Evolutionary conservation across 345 rosid species (phyloP).

Genomic region (Salix arbutifolia): DNA sequence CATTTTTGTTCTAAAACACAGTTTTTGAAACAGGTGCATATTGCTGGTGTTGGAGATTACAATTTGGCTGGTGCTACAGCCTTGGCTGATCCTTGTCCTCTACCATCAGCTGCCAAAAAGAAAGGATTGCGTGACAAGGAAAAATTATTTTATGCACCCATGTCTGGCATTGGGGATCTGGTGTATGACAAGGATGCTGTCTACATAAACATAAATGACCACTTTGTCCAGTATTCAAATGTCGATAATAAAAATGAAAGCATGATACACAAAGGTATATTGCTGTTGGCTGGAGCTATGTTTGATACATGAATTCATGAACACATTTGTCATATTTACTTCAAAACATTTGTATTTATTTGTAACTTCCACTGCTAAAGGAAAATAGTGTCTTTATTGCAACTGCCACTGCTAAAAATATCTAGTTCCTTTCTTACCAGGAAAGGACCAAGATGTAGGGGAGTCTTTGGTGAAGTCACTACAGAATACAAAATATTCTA

Average conservation of each 20-base stretch:
- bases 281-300: neutral
- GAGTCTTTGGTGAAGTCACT: constrained; percentile 76
- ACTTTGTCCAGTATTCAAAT: constrained; percentile 82
- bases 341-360: neutral
- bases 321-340: neutral
- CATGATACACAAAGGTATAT: constrained; percentile 50
- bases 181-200: constrained; percentile 96
- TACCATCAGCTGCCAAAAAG: constrained; percentile 86
- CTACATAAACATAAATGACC: constrained; percentile 87
- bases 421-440: constrained; percentile 35
- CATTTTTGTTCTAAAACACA: constrained; percentile 4
- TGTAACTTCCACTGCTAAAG: neutral
- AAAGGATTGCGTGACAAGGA: constrained; percentile 89
- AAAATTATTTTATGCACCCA: constrained; percentile 89
- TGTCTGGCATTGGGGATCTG: constrained; percentile 96
- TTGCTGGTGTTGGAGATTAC: constrained; percentile 97
- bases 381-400: neutral
- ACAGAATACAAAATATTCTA: constrained; percentile 72
- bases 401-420: neutral
- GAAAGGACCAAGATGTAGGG: constrained; percentile 72
- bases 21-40: constrained; percentile 64
- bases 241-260: constrained; percentile 53
- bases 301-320: neutral
- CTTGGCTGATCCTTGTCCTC: constrained; percentile 89
- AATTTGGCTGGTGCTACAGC: constrained; percentile 71